Evolutionary conservation across 306 rosid genomes (phyloP).

Genomic region (Lotus japonicus): DNA sequence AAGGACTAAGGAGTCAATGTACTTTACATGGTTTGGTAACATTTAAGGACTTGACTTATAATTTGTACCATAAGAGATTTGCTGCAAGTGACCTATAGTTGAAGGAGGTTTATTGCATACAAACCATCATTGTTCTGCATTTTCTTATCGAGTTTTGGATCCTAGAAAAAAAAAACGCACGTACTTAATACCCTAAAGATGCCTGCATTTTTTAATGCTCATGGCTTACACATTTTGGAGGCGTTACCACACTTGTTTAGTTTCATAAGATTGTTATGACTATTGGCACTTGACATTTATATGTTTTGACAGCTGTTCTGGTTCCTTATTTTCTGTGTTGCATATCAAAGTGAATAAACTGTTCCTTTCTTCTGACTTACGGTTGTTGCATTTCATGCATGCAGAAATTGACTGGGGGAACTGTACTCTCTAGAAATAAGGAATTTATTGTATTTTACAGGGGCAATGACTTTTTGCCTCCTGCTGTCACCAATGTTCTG

Average conservation of each 20-base stretch:
- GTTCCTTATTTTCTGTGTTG: not conserved
- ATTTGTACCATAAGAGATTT: not conserved
- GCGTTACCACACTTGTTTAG: not conserved
- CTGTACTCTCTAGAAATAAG: constrained; percentile 89
- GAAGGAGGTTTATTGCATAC: not conserved
- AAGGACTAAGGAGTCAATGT: too few relatives aligned
- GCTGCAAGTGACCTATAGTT: not conserved
- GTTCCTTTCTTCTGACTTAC: constrained; percentile 18
- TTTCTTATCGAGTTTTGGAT: not conserved
- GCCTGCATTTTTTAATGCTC: not conserved
- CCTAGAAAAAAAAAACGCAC: not conserved
- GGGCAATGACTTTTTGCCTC: constrained; percentile 90
- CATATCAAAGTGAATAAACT: constrained; percentile 10
- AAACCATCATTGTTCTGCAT: not conserved
- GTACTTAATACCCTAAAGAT: not conserved
- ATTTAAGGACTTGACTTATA: not conserved
- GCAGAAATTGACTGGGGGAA: constrained; percentile 89
- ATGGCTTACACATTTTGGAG: not conserved
- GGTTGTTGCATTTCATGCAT: constrained; percentile 29
- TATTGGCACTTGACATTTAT: not conserved
- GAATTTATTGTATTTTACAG: constrained; percentile 77
- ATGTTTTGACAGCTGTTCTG: not conserved
- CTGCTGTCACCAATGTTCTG: constrained; percentile 48
- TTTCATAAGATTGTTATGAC: not conserved
- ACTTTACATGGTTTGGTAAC: not conserved